Base-by-base conservation (phyloP, 1,284 basidiomycete species). In the Retiboletus fuscus region DNA sequence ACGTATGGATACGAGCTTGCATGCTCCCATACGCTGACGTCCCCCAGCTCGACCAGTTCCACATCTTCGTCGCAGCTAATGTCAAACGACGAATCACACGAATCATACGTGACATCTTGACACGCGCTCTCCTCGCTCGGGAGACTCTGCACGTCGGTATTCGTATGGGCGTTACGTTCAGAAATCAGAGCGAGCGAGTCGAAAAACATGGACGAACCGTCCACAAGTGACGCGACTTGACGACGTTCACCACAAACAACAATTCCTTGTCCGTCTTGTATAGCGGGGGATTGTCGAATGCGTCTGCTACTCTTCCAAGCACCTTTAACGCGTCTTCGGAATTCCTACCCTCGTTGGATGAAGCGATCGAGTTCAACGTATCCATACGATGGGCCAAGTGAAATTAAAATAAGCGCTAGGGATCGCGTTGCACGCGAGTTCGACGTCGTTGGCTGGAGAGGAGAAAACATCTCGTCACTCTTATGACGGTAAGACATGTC, bases 261-360 rank as follows among this genome's bases (percentile, higher is more conserved):
- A 72, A 55, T 0, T 73, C 76, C 70, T 73, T 80, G 69, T 78
- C 70, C 22, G 39, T 61, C 65, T 75, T 73, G 68, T 70, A 61
- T 47, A 70, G 47, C 6, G 77, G 61, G 2, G 81, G 80, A 60
- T 76, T 66, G 66, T 80, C 80, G 53, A 82, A 80, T 44, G 81
- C 79, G 26, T 82, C 81, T 39, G 79, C 81, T 1, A 81, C 71
- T 49, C 79, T 73, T 57, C 70, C 79, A 2, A 81, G 74, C 47
- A 80, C 66, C 55, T 72, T 71, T 2, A 82, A 20, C 1, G 68
- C 77, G 30, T 80, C 80, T 34, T 73, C 75, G 0, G 63, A 12
- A 12, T 67, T 44, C 47, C n/a, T 43, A 4, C 39, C 53, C 5
- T 61, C 61, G 5, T 44, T 44, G 11, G 67, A 30, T 5, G 61